Percentiles rank a stretch among this genome's conserved stretches.
phyloP scores from a whole-genome alignment of 257 asterid genomes.

The Capsicum baccatum region DNA sequence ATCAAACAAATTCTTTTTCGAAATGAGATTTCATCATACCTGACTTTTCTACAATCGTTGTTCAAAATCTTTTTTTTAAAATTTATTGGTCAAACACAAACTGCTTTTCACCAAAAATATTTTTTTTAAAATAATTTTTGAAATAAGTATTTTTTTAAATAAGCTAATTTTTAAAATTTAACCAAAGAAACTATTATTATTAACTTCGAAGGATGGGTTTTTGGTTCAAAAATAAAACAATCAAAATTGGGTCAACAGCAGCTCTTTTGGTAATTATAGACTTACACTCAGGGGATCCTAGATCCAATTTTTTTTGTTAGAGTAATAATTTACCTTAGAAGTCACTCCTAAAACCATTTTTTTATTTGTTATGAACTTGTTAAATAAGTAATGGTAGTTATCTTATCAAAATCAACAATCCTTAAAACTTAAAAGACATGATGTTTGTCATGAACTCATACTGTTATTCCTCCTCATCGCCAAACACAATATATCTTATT shows the following conservation, averaged over 20 bases:
- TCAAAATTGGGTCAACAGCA: not conserved
- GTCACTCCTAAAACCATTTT: not conserved
- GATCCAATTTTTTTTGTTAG: not conserved
- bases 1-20: too few species aligned
- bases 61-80: too few species aligned
- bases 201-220: too few species aligned
- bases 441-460: not conserved
- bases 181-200: too few species aligned
- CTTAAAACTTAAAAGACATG: conserved; percentile 5
- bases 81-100: too few species aligned
- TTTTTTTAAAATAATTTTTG: too few species aligned
- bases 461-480: not conserved
- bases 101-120: too few species aligned
- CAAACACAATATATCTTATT: not conserved
- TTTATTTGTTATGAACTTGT: not conserved
- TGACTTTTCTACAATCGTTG: too few species aligned
- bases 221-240: not conserved
- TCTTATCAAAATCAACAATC: not conserved
- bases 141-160: too few species aligned
- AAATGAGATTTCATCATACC: too few species aligned
- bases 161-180: too few species aligned
- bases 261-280: conserved; percentile 1
- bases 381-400: conserved; percentile 22
- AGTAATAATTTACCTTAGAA: not conserved
- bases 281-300: conserved; percentile 12